A percentile compares a stretch with the other conserved stretches of the same genome.
phyloP scores from a whole-genome alignment of 768 basidiomycete genomes.

The Naganishia randhawae region DNA sequence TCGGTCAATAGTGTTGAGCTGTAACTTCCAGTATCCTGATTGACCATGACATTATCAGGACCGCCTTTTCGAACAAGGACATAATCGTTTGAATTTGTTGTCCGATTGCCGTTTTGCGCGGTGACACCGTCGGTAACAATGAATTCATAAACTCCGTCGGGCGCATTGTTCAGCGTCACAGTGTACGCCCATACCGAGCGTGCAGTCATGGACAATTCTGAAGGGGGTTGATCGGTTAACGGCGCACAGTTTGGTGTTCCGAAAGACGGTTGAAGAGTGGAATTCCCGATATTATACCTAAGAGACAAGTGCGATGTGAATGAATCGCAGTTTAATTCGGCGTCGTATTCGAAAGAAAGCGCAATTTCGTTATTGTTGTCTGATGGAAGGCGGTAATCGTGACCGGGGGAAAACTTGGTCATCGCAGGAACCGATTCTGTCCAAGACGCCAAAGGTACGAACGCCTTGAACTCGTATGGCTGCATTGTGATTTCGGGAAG shows the following conservation, averaged over 20 bases:
- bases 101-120: slow-evolving; percentile 52
- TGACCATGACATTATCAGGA: slow-evolving; percentile 75
- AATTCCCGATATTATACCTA: slow-evolving; percentile 66
- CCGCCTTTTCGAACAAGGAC: slow-evolving; percentile 76
- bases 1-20: slow-evolving; percentile 55
- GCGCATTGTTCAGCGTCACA: slow-evolving; percentile 67
- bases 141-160: slow-evolving; percentile 78
- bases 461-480: slow-evolving; percentile 73
- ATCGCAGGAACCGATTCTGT: slow-evolving; percentile 66
- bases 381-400: slow-evolving; percentile 67
- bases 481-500: slow-evolving; percentile 63
- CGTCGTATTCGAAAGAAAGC: slow-evolving; percentile 74
- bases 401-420: slow-evolving; percentile 77
- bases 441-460: slow-evolving; percentile 70
- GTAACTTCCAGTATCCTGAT: slow-evolving; percentile 71
- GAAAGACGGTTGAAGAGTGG: slow-evolving; percentile 60
- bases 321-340: slow-evolving; percentile 67
- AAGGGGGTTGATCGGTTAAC: slow-evolving; percentile 41
- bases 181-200: slow-evolving; percentile 69
- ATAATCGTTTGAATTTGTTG: slow-evolving; percentile 68
- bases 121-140: slow-evolving; percentile 59
- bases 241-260: slow-evolving; percentile 56
- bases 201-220: slow-evolving; percentile 57
- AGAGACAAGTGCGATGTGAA: slow-evolving; percentile 65
- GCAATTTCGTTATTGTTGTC: slow-evolving; percentile 57